Evolutionary conservation across 2,329 filamentous ascomycete genomes (phyloP).

Genomic region (Trichoderma atroviride): DNA sequence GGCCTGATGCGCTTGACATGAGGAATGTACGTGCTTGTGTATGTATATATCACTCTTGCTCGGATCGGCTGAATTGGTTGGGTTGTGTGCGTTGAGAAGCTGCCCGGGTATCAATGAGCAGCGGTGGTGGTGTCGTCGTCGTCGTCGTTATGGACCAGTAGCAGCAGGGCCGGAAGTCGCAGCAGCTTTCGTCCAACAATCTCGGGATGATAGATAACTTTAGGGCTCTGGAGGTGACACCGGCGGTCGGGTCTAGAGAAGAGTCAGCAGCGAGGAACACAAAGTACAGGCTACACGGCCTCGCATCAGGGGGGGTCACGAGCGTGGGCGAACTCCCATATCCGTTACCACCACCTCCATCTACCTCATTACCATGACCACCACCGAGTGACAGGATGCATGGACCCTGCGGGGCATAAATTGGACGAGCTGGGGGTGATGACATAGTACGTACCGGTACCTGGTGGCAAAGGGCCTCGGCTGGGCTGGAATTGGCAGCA

Average conservation of each 20-base stretch:
- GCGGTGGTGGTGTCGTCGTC: background rate
- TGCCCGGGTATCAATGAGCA: constrained; percentile 11
- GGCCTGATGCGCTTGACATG: constrained; percentile 37
- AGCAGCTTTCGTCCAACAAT: constrained; percentile 14
- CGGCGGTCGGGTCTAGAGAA: constrained; percentile 2
- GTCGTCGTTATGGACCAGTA: constrained; percentile 17
- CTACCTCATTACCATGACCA: constrained; percentile 14
- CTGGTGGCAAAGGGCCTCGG: constrained; percentile 8
- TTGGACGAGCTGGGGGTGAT: background rate
- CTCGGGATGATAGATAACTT: constrained; percentile 16
- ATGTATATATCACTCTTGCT: background rate
- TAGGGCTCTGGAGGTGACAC: constrained; percentile 21
- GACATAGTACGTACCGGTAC: constrained; percentile 21
- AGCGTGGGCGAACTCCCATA: constrained; percentile 20
- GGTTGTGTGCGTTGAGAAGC: background rate
- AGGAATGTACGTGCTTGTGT: constrained; percentile 15
- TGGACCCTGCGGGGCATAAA: constrained; percentile 25
- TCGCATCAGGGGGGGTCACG: constrained; percentile 23
- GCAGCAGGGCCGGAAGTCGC: background rate
- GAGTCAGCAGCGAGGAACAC: constrained; percentile 12
- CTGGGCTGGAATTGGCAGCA: background rate
- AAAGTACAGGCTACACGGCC: constrained; percentile 12
- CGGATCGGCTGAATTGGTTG: constrained; percentile 5
- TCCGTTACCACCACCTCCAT: constrained; percentile 16
- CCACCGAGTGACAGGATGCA: constrained; percentile 13